These are phyloP conservation scores for Pelagomonas calceolata DNA, from an alignment of 108 stramenopile genomes.

Conservation along the genomic window DNA sequence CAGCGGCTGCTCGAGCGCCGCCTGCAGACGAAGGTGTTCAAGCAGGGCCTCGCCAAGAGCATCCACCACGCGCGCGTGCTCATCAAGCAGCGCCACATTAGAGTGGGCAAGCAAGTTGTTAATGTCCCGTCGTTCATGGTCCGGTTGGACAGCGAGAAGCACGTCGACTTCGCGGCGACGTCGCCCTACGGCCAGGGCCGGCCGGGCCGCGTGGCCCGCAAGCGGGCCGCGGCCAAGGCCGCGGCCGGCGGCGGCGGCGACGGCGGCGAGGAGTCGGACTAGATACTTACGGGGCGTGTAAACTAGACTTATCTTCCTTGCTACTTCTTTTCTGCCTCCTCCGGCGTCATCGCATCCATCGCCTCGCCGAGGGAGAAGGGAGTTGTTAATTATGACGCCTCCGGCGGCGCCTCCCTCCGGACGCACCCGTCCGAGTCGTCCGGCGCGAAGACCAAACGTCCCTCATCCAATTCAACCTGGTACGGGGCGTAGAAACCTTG, in stretches of 20 bases:
- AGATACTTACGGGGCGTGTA: background rate
- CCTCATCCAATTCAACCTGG: too few species aligned
- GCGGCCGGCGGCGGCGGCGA: slow-evolving; percentile 85
- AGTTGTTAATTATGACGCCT: too few species aligned
- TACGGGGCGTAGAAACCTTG: too few species aligned
- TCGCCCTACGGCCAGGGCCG: slow-evolving; percentile 93
- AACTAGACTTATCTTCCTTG: too few species aligned
- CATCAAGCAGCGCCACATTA: slow-evolving; percentile 98
- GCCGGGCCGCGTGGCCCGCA: slow-evolving; percentile 91
- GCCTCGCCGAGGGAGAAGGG: too few species aligned
- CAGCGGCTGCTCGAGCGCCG: slow-evolving; percentile 95
- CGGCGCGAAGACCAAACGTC: too few species aligned
- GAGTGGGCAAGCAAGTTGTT: slow-evolving; percentile 92
- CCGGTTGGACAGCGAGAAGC: slow-evolving; percentile 87
- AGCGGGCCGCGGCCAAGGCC: slow-evolving; percentile 81
- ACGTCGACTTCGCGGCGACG: slow-evolving; percentile 93
- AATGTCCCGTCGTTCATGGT: slow-evolving; percentile 97
- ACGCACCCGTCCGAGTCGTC: too few species aligned
- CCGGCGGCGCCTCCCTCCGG: too few species aligned
- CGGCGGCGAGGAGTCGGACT: background rate
- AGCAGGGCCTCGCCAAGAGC: slow-evolving; percentile 96
- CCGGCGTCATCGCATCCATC: too few species aligned
- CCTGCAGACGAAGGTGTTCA: slow-evolving; percentile 93
- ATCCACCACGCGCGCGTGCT: slow-evolving; percentile 99
- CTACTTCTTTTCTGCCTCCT: too few species aligned